A percentile compares a stretch with the other conserved stretches of the same genome.
These are phyloP conservation scores for Firmiana major DNA, from an alignment of 345 rosid species.

Conservation along the genomic window DNA sequence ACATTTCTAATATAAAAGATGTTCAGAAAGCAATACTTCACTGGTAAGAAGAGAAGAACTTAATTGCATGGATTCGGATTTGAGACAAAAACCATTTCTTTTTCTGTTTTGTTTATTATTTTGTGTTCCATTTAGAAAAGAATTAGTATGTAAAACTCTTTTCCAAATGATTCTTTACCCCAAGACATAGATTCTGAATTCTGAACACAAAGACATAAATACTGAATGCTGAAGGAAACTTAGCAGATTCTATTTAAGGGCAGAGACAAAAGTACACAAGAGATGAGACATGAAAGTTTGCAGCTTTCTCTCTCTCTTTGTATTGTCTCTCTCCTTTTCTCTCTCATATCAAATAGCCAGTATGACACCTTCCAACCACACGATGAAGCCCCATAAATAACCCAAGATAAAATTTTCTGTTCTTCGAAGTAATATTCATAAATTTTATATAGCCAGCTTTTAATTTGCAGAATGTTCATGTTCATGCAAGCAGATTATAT, in stretches of 20 bases:
- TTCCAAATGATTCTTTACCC: slow-evolving; percentile 23
- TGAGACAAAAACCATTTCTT: too few species aligned
- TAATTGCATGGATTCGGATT: slow-evolving; percentile 33
- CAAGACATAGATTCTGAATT: slow-evolving; percentile 41
- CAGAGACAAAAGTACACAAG: slow-evolving; percentile 35
- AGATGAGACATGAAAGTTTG: slow-evolving; percentile 44
- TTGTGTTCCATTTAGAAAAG: not conserved
- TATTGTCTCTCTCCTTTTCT: slow-evolving; percentile 8
- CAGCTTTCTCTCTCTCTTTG: slow-evolving; percentile 31
- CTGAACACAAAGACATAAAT: slow-evolving; percentile 25
- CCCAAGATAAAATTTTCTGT: not conserved
- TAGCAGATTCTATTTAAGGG: slow-evolving; percentile 16
- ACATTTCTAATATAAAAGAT: too few species aligned
- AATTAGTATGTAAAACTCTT: not conserved
- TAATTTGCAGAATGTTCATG: not conserved
- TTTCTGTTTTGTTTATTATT: not conserved
- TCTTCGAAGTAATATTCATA: slow-evolving; percentile 8
- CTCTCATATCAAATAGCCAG: slow-evolving; percentile 10
- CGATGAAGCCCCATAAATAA: slow-evolving; percentile 24
- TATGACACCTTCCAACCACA: slow-evolving; percentile 25
- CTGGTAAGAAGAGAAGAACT: not conserved
- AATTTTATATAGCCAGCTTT: too few species aligned
- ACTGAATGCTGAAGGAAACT: slow-evolving; percentile 23
- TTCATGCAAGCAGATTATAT: not conserved
- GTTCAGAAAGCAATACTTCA: not conserved